Conservation (phyloP, 2,329 filamentous ascomycete species). For the Fusarium devonianum region DNA sequence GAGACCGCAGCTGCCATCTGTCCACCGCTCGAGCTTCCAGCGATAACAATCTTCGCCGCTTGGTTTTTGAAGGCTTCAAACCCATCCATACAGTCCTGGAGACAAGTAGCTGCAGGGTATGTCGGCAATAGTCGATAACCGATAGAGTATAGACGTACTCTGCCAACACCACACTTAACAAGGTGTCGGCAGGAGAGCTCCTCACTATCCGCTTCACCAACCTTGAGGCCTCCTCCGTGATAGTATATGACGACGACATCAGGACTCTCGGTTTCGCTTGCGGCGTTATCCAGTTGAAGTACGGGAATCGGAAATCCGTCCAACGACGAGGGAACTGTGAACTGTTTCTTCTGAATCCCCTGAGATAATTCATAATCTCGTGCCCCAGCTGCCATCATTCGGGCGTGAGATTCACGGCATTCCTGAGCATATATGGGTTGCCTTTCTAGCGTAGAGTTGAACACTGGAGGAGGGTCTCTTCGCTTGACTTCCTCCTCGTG, state of each 20-base stretch:
- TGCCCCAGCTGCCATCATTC: constrained; percentile 47
- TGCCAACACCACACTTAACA: constrained; percentile 40
- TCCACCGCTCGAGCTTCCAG: constrained; percentile 58
- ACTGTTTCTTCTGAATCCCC: constrained; percentile 41
- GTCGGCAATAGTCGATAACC: constrained; percentile 56
- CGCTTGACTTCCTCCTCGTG: constrained; percentile 45
- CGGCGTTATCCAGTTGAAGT: constrained; percentile 43
- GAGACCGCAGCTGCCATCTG: constrained; percentile 56
- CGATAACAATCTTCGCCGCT: constrained; percentile 44
- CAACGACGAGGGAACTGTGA: constrained; percentile 44
- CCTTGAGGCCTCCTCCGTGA: constrained; percentile 56
- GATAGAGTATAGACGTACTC: constrained; percentile 52
- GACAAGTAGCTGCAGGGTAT: constrained; percentile 48
- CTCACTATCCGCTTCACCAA: constrained; percentile 59
- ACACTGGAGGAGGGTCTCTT: constrained; percentile 28
- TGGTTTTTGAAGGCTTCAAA: constrained; percentile 37
- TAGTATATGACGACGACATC: constrained; percentile 52
- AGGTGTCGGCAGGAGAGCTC: constrained; percentile 56
- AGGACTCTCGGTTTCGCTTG: constrained; percentile 11
- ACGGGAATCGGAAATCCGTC: constrained; percentile 49
- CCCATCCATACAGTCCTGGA: constrained; percentile 52
- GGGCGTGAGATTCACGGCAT: constrained; percentile 48
- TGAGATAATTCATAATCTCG: constrained; percentile 49
- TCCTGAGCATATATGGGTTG: constrained; percentile 52
- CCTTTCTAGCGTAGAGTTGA: constrained; percentile 40